A percentile compares a stretch with the other conserved stretches of the same genome.
phyloP scores from a whole-genome alignment of 2,329 filamentous ascomycete species.

The Fusarium denticulatum region DNA sequence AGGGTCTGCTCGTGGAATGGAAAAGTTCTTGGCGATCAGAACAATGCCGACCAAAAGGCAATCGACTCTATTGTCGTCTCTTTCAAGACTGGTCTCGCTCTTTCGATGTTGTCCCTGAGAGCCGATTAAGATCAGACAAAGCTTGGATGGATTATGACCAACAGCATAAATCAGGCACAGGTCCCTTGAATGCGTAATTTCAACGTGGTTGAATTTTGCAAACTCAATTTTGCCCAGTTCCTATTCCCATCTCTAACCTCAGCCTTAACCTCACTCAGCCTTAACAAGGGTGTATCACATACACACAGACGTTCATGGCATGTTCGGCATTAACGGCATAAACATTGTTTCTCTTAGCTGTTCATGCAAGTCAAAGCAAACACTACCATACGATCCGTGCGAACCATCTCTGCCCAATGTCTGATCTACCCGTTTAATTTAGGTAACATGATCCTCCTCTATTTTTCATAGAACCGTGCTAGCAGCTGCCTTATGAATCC shows the following conservation, averaged over 20 bases:
- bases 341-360: slow-evolving; percentile 4
- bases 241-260: background rate
- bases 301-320: background rate
- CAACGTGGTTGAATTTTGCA: background rate
- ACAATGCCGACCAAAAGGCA: background rate
- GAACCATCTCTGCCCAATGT: background rate
- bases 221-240: background rate
- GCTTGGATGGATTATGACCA: no score
- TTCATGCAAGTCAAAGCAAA: slow-evolving; percentile 8
- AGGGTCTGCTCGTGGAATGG: background rate
- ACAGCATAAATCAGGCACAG: slow-evolving; percentile 1
- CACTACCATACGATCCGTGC: background rate
- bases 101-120: background rate
- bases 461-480: background rate
- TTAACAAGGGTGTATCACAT: background rate
- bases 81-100: background rate
- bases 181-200: background rate
- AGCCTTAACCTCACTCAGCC: background rate
- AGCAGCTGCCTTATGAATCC: slow-evolving; percentile 3
- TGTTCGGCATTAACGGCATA: background rate
- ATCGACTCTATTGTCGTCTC: slow-evolving; percentile 1
- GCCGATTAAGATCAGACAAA: background rate
- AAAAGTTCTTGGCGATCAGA: background rate
- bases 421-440: background rate
- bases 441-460: background rate